These are phyloP conservation scores for Candida peoriensis DNA, from an alignment of 805 yeast species.

Conservation along the genomic window DNA sequence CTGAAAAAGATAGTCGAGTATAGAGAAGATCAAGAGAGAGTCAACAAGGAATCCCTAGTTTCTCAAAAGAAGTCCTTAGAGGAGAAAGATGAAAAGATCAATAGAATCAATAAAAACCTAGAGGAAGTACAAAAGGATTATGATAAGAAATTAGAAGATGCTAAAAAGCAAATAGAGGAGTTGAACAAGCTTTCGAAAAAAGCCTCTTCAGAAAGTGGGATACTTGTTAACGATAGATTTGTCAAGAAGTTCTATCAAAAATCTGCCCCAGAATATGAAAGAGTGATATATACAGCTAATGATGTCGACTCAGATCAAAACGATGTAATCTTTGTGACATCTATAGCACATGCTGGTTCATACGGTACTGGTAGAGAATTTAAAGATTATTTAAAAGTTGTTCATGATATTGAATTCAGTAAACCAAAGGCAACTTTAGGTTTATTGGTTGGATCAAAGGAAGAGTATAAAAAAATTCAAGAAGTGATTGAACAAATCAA, in stretches of 20 bases:
- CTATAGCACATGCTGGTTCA: constrained; percentile 26
- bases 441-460: constrained; percentile 11
- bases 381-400: constrained; percentile 28
- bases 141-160: not conserved
- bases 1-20: not conserved
- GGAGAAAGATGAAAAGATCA: not conserved
- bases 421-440: constrained; percentile 20
- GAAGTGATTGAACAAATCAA: constrained; percentile 7
- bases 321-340: constrained; percentile 10
- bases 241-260: not conserved
- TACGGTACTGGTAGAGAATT: constrained; percentile 34
- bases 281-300: constrained; percentile 1
- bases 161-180: not conserved
- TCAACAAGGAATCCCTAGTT: not conserved
- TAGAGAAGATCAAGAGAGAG: not conserved
- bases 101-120: not conserved
- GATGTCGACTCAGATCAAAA: constrained; percentile 5
- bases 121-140: not conserved
- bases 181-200: not conserved
- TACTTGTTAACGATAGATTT: not conserved
- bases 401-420: constrained; percentile 25
- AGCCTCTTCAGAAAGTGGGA: not conserved
- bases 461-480: constrained; percentile 5
- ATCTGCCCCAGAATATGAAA: constrained; percentile 5
- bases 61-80: not conserved